Evolutionary conservation across 306 rosid species (phyloP), one percentile per base, ranked within the genome.

Genomic region (Prunus armeniaca): DNA sequence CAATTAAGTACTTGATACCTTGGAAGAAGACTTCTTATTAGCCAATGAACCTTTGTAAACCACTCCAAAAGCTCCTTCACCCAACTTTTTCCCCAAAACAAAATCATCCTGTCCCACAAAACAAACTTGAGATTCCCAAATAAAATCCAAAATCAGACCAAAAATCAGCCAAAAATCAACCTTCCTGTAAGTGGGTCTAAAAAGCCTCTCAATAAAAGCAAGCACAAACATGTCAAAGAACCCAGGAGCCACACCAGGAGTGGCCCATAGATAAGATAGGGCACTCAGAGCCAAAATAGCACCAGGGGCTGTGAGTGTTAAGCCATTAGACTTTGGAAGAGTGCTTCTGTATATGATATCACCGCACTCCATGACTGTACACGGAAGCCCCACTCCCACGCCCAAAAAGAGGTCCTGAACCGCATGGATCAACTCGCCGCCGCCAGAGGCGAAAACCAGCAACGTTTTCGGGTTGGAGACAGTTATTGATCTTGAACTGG

Each of bases 211-310:
- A 54, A 84, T 84, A 84, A 95, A 95, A 64, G 98, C 97, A 82
- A 95, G 97, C 77, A 95, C 84, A 86, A 95, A 95, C 98, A 92
- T 92, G 84, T 92, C 97, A 86, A 89, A 95, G 88, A 90, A 92
- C 25, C 98, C 97, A 49, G 98, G 98, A 60, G 97, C 97, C 58
- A 95, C 97, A 52, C 97, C 97, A 47, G 97, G 97, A 6, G 98
- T 92, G 71, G 96, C 97, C 98, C 97, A 95, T 6, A 92, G 95
- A 80, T 95, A 95, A 66, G 97, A 95, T 2, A 92, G 81, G 76
- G 98, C 83, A 13, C 95, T 82, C 82, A 95, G 25, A 76, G 93
- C 96, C 45, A 95, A 56, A 81, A 95, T 45, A 57, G 88, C 86
- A 22, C 97, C 98, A 58, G 98, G 92, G 5, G 63, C 66, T 30